Conservation (phyloP, 305 asterid species). For the Fraxinus sp. region DNA sequence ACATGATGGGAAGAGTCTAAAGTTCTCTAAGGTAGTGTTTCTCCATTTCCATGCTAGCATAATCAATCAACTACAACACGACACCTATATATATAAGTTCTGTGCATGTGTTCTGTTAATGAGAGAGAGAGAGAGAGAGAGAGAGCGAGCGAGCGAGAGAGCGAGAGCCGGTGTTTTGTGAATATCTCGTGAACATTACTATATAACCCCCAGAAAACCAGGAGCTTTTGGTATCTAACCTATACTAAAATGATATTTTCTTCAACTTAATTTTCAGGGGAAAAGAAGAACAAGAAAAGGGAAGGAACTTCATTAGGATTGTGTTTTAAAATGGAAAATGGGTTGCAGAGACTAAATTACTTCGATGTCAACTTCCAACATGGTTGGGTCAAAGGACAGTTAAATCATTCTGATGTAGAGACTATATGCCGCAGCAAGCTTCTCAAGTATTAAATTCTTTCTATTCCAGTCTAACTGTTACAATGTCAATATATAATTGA, state of each 20-base stretch:
- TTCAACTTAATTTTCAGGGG: neutral
- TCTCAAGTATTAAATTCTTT: conserved; percentile 2
- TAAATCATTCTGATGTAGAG: neutral
- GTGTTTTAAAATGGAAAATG: neutral
- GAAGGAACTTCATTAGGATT: neutral
- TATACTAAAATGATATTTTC: neutral
- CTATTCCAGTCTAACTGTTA: conserved; percentile 3
- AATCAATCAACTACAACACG: neutral
- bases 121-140: neutral
- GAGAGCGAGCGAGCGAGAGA: neutral
- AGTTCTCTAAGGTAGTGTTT: neutral
- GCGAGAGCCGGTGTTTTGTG: neutral
- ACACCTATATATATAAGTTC: neutral
- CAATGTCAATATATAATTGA: neutral
- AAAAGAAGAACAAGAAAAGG: neutral
- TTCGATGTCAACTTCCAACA: neutral
- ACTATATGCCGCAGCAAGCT: conserved; percentile 5
- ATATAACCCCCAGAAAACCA: neutral
- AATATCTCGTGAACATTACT: neutral
- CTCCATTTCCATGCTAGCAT: neutral
- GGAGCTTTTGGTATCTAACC: neutral
- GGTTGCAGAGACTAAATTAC: neutral
- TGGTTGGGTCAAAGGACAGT: neutral
- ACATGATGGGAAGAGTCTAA: neutral
- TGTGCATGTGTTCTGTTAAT: neutral